These are phyloP conservation scores for Fusarium coffeatum DNA, from an alignment of 2,329 filamentous ascomycete genomes.

Conservation along the genomic window DNA sequence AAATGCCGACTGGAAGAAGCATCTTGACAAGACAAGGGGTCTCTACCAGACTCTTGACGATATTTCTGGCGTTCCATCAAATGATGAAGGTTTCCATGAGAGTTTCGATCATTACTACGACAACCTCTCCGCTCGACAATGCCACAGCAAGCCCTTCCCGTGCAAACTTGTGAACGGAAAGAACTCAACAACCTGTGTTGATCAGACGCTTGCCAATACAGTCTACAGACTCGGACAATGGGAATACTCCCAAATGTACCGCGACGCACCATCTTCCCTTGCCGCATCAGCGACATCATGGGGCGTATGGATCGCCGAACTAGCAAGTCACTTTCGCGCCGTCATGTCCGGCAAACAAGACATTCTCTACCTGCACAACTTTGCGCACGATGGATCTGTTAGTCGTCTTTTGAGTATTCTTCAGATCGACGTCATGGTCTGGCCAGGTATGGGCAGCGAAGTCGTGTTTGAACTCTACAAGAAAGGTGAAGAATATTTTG, in stretches of 20 bases:
- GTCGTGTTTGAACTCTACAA: slow-evolving; percentile 79
- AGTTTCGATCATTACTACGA: slow-evolving; percentile 87
- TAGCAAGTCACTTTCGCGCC: slow-evolving; percentile 72
- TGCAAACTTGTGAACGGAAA: slow-evolving; percentile 65
- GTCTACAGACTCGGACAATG: slow-evolving; percentile 83
- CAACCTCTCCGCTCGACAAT: slow-evolving; percentile 82
- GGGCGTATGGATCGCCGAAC: slow-evolving; percentile 80
- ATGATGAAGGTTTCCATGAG: slow-evolving; percentile 72
- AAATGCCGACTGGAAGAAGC: slow-evolving; percentile 68
- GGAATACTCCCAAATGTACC: slow-evolving; percentile 84
- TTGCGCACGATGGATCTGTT: slow-evolving; percentile 82
- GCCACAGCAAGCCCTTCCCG: slow-evolving; percentile 77
- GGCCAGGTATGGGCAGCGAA: slow-evolving; percentile 85
- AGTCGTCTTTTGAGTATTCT: slow-evolving; percentile 74
- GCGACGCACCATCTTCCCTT: slow-evolving; percentile 72
- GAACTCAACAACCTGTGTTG: slow-evolving; percentile 69
- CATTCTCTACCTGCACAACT: slow-evolving; percentile 75
- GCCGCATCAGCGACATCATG: slow-evolving; percentile 70
- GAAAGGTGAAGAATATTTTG: slow-evolving; percentile 58
- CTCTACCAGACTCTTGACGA: slow-evolving; percentile 72
- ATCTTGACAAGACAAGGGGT: slow-evolving; percentile 66
- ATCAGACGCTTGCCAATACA: slow-evolving; percentile 69
- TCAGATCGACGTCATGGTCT: slow-evolving; percentile 78
- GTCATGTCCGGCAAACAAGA: slow-evolving; percentile 56
- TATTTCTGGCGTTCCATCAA: slow-evolving; percentile 72